A percentile compares a stretch with the other conserved stretches of the same genome.
Evolutionary conservation across 768 basidiomycete genomes (phyloP).

Genomic region (Tephrocybe sp.): DNA sequence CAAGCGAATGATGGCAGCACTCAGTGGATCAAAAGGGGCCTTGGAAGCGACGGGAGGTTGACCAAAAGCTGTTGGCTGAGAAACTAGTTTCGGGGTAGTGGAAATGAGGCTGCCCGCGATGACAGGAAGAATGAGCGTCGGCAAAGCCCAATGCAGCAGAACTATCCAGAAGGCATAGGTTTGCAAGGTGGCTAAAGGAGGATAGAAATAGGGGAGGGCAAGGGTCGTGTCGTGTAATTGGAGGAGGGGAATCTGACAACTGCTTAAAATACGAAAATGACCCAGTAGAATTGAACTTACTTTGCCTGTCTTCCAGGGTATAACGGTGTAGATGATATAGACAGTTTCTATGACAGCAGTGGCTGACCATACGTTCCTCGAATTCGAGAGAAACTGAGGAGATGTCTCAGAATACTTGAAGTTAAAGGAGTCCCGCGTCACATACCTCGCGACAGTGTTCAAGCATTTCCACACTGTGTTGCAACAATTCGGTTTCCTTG

Average conservation of each 20-base stretch:
- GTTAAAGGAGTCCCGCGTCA: constrained; percentile 6
- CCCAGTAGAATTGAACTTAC: constrained; percentile 27
- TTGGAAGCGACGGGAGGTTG: constrained; percentile 12
- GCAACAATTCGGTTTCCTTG: constrained; percentile 32
- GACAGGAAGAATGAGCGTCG: constrained; percentile 56
- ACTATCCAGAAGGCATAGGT: constrained; percentile 49
- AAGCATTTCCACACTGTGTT: constrained; percentile 33
- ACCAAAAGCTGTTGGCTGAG: constrained; percentile 1
- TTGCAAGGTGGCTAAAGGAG: constrained; percentile 43
- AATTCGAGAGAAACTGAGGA: constrained; percentile 59
- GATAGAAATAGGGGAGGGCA: constrained; percentile 39
- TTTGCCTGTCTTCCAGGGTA: constrained; percentile 49
- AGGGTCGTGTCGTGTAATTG: constrained; percentile 14
- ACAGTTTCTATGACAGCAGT: constrained; percentile 53
- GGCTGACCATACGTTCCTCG: constrained; percentile 56
- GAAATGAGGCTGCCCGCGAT: constrained; percentile 59
- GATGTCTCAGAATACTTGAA: constrained; percentile 6
- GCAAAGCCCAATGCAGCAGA: constrained; percentile 61
- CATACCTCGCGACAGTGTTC: constrained; percentile 34
- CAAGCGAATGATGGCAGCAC: constrained; percentile 61
- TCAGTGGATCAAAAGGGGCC: constrained; percentile 55
- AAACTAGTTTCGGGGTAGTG: constrained; percentile 43
- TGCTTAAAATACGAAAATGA: neutral
- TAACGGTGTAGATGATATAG: constrained; percentile 46
- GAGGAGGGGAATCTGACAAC: constrained; percentile 26